Evolutionary conservation across 2,329 filamentous ascomycete species (phyloP).

Genomic region (Botrytis medusae): DNA sequence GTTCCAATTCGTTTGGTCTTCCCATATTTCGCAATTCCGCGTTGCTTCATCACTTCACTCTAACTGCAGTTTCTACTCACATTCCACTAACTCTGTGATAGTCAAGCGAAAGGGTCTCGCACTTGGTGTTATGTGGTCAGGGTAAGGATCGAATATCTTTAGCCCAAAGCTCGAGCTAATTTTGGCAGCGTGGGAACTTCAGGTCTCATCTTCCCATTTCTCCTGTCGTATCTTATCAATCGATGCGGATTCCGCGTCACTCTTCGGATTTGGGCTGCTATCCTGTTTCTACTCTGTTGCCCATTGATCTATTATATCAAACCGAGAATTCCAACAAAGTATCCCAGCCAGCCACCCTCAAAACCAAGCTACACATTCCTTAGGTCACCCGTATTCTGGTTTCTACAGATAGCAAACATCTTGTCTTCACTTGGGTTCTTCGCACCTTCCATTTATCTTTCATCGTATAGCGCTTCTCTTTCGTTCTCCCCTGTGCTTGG

Average conservation of each 20-base stretch:
- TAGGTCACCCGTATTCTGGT: slow-evolving; percentile 47
- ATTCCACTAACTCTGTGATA: not conserved
- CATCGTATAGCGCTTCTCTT: slow-evolving; percentile 48
- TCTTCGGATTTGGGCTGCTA: slow-evolving; percentile 43
- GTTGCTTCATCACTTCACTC: not conserved
- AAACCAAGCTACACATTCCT: slow-evolving; percentile 43
- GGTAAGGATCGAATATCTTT: slow-evolving; percentile 17
- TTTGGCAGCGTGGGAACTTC: slow-evolving; percentile 24
- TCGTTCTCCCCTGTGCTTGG: slow-evolving; percentile 44
- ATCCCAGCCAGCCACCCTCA: slow-evolving; percentile 12
- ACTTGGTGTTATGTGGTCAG: slow-evolving; percentile 50
- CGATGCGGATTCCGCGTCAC: slow-evolving; percentile 44
- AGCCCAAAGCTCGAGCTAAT: not conserved
- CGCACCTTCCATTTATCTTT: slow-evolving; percentile 54
- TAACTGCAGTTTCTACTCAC: too few relatives aligned
- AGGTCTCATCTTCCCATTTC: slow-evolving; percentile 40
- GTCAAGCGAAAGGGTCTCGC: slow-evolving; percentile 48
- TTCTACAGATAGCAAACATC: slow-evolving; percentile 52
- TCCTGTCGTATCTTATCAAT: slow-evolving; percentile 45
- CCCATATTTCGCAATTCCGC: not conserved
- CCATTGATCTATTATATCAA: slow-evolving; percentile 58
- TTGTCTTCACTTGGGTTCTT: slow-evolving; percentile 56
- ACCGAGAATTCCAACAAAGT: slow-evolving; percentile 48
- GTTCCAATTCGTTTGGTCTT: not conserved
- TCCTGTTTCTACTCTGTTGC: slow-evolving; percentile 42